Conservation (phyloP, 768 basidiomycete genomes). For the Tricholoma bakamatsutake region DNA sequence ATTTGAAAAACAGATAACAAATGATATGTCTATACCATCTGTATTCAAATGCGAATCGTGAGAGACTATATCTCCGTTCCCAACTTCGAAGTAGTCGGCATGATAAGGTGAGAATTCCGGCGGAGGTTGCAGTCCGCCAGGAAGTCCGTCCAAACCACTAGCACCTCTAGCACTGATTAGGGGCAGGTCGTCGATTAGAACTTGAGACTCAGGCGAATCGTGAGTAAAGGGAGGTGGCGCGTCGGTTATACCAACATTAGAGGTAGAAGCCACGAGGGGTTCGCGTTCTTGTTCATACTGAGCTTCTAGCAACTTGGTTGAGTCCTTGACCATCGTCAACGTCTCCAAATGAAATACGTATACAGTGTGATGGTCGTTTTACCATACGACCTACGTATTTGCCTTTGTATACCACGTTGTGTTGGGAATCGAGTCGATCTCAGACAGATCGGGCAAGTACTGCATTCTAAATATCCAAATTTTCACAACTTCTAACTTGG, state of each 20-base stretch:
- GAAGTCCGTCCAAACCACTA: not conserved
- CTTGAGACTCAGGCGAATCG: not conserved
- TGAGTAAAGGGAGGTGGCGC: slow-evolving; percentile 11
- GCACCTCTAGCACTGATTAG: too few species aligned
- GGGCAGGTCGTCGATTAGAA: not conserved
- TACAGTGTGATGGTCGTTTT: not conserved
- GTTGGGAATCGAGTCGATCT: too few species aligned
- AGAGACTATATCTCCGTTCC: slow-evolving; percentile 50
- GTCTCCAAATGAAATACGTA: too few species aligned
- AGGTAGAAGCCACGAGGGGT: not conserved
- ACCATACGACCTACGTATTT: not conserved
- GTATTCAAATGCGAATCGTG: slow-evolving; percentile 66
- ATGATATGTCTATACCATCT: slow-evolving; percentile 35
- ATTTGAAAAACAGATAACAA: not conserved
- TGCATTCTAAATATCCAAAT: too few species aligned
- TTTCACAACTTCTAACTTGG: too few species aligned
- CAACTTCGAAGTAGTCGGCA: slow-evolving; percentile 50
- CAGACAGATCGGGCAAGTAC: too few species aligned
- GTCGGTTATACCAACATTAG: not conserved
- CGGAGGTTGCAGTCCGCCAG: slow-evolving; percentile 29
- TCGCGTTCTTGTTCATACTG: not conserved
- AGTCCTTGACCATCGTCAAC: not conserved
- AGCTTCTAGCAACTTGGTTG: not conserved
- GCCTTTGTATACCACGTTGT: too few species aligned
- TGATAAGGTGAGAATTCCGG: slow-evolving; percentile 59